Conservation (phyloP, 208 protist species). For the Acanthamoeba quina region DNA sequence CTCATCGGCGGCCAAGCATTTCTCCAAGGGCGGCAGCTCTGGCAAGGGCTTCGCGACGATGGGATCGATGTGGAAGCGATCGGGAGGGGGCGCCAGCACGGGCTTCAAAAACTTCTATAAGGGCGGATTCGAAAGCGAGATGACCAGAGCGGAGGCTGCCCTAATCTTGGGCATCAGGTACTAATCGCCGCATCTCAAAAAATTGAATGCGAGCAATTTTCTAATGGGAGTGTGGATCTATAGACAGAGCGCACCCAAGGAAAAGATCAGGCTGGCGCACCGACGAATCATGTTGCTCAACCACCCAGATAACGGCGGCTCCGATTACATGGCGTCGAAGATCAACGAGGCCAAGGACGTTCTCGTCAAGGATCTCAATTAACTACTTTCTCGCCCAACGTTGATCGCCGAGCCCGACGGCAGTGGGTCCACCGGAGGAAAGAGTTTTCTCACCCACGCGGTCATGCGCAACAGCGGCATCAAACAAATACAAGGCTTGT, state of each 20-base stretch:
- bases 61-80: slow-evolving; percentile 30
- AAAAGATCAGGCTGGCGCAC: slow-evolving; percentile 78
- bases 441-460: slow-evolving; percentile 40
- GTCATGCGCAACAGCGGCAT: too few relatives aligned
- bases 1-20: not conserved
- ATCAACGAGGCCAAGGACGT: slow-evolving; percentile 67
- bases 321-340: slow-evolving; percentile 86
- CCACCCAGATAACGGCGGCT: slow-evolving; percentile 87
- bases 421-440: not conserved
- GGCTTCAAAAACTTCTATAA: slow-evolving; percentile 76
- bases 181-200: not conserved
- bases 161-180: slow-evolving; percentile 84
- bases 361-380: slow-evolving; percentile 7
- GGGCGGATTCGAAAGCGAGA: slow-evolving; percentile 85
- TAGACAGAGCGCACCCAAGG: slow-evolving; percentile 71
- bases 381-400: not conserved
- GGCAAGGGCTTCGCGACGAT: not conserved
- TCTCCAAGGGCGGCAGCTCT: not conserved
- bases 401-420: not conserved
- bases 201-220: slow-evolving; percentile 7
- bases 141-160: slow-evolving; percentile 84
- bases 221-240: not conserved
- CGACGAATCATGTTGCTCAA: slow-evolving; percentile 85
- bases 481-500: too few relatives aligned
- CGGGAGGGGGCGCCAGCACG: not conserved